Evolutionary conservation across 2,329 filamentous ascomycete genomes (phyloP), one percentile per base, ranked within the genome.

Genomic region (Xylaria sp.): DNA sequence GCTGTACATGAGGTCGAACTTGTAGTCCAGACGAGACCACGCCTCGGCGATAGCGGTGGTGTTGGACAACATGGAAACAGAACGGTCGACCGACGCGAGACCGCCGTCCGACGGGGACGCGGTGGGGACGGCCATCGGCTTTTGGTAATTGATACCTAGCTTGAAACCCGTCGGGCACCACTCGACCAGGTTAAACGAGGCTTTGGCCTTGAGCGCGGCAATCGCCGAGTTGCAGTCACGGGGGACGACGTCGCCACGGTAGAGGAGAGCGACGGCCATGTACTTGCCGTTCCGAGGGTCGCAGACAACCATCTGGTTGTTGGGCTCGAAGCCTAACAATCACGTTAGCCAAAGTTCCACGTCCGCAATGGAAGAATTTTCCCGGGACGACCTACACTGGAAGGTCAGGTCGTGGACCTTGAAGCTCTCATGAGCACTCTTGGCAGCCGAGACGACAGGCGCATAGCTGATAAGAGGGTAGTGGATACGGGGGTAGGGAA

Each of bases 381-480:
- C 22, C 38, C 6, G 40, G 6, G 18, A 20, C 1, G 4, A 77
- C 82, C 69, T 78, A 89, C 86, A 89, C 73, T 89, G 86, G 76
- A 88, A 85, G 69, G 86, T 89, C 60, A 89, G 76, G 63, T 94
- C 91, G 59, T 85, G 82, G 50, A 92, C 87, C 80, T 91, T 91
- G 85, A 92, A 92, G 79, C 88, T 91, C 79, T 94, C 90, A 70
- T 94, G 90, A 44, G 86, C 84, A 74, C 88, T 91, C 83, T 90
- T 90, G 78, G 83, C 80, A 54, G 85, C 84, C 19, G 86, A 89
- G 61, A 89, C 80, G 64, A 90, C 86, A 26, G 86, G 86, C 9
- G 87, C 85, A 69, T 89, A 89, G 76, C 83, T 87, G 76, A 89
- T 88, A 43, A 89, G 75, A 48, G 87, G 87, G 74, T 88, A 90